Base-by-base conservation (phyloP, 768 basidiomycete species). In the Lentinula raphanica region DNA sequence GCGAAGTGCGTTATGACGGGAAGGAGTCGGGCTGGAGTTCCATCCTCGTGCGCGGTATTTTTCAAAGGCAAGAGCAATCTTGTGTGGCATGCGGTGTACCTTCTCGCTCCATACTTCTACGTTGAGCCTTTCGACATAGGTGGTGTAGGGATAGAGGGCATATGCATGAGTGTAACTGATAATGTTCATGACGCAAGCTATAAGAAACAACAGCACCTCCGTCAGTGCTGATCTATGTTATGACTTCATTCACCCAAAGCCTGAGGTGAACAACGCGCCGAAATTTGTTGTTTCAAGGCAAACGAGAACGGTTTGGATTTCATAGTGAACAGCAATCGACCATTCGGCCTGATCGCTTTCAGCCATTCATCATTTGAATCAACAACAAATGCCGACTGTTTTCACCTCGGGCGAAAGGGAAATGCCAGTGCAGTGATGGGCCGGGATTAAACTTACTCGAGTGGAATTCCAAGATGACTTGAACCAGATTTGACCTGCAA, bases 161-260 rank as follows among this genome's bases (percentile, higher is more conserved):
- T 76, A 78, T 0, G 78, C 80, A 0, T 64, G 64, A 5, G 74
- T 66, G 61, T 71, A 71, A 0, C 74, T 68, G 58, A 81, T 76
- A 0, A 79, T 56, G 58, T 81, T 81, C 72, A 78, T 75, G 1
- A 77, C 76, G 48, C 69, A 69, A 2, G 76, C 77, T 77, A 29
- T 48, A 46, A 21, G 54, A 19, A 40, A 48, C 3, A 23, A n/a
- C n/a, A n/a, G n/a, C n/a, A n/a, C n/a, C 7, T 29, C 12, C 2
- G 28, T 46, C 42, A 19, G 4, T 3, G n/a, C 25, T 15, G 35
- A 39, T 9, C 36, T 12, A 60, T 48, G 7, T 53, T 27, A 49
- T 40, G 44, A 45, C 25, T 21, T 11, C 48, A 5, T 23, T 29
- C n/a, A n/a, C n/a, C n/a, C n/a, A n/a, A n/a, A n/a, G n/a, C n/a